Percentiles rank a stretch among this genome's conserved stretches.
These are phyloP conservation scores for Gnaphalium uliginosum DNA, from an alignment of 129 eudicot genomes.

Conservation along the genomic window DNA sequence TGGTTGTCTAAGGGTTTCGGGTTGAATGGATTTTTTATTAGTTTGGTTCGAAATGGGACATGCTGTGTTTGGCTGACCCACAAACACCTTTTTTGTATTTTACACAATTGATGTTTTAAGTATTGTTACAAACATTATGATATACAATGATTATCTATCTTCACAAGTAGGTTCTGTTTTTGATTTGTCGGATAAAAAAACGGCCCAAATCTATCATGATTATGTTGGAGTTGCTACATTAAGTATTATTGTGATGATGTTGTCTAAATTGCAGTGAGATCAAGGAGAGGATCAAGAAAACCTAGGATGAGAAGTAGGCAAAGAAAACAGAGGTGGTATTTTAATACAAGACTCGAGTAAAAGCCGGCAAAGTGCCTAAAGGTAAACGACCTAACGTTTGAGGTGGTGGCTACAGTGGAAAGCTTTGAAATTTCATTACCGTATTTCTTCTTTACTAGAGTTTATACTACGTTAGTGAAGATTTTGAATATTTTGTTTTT, in stretches of 20 bases:
- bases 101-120: too few species aligned
- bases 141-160: too few species aligned
- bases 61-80: too few species aligned
- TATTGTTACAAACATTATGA: too few species aligned
- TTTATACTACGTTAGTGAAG: not conserved
- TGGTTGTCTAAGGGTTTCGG: not conserved
- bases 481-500: constrained; percentile 1
- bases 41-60: too few species aligned
- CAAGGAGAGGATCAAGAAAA: constrained; percentile 66
- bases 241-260: not conserved
- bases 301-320: constrained; percentile 63
- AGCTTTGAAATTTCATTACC: constrained; percentile 37
- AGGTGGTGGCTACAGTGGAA: constrained; percentile 50
- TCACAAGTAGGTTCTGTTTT: too few species aligned
- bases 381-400: constrained; percentile 55
- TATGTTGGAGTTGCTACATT: not conserved
- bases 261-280: constrained; percentile 40
- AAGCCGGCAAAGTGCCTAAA: constrained; percentile 44
- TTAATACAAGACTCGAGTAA: constrained; percentile 44
- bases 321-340: constrained; percentile 63
- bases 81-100: too few species aligned
- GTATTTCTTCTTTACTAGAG: not conserved
- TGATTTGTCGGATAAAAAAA: too few species aligned
- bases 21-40: not conserved
- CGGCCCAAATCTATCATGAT: too few species aligned